A percentile compares a stretch with the other conserved stretches of the same genome.
Evolutionary conservation across 768 basidiomycete genomes (phyloP).

Genomic region (Hydnomerulius pinastri): DNA sequence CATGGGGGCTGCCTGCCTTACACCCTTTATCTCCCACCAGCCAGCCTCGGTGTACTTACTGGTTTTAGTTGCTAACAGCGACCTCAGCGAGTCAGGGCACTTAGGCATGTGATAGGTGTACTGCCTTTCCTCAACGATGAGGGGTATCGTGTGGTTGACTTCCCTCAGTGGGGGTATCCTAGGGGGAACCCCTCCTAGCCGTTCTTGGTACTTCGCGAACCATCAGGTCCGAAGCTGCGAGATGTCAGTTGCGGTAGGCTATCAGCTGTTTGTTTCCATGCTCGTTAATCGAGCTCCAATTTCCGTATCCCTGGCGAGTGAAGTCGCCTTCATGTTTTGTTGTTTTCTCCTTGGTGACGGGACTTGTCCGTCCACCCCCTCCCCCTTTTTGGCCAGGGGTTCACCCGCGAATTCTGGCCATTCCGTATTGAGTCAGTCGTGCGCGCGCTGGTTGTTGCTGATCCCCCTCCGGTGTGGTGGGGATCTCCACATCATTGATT

Average conservation of each 20-base stretch:
- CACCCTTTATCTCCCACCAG: slow-evolving; percentile 36
- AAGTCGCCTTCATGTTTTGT: neutral
- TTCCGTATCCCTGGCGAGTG: neutral
- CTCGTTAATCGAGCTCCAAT: no score
- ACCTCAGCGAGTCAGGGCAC: neutral
- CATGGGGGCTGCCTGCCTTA: slow-evolving; percentile 21
- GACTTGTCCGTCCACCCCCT: neutral
- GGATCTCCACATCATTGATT: slow-evolving; percentile 1
- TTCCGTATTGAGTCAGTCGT: neutral
- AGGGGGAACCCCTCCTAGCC: slow-evolving; percentile 16
- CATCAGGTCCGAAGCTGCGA: slow-evolving; percentile 8
- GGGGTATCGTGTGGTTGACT: slow-evolving; percentile 43
- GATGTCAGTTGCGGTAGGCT: no score
- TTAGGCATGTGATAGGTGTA: neutral
- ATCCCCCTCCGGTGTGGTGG: slow-evolving; percentile 1
- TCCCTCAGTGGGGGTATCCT: slow-evolving; percentile 37
- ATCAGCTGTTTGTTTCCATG: no score
- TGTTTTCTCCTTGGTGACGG: neutral
- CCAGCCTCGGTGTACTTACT: slow-evolving; percentile 27
- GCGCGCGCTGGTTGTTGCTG: neutral
- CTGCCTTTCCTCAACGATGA: slow-evolving; percentile 30
- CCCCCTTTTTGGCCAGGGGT: neutral
- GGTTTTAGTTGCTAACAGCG: neutral
- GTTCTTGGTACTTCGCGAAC: slow-evolving; percentile 31
- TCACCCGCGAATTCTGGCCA: neutral